Conservation (phyloP, 2,329 filamentous ascomycete species). For the Pyrenophora seminiperda region DNA sequence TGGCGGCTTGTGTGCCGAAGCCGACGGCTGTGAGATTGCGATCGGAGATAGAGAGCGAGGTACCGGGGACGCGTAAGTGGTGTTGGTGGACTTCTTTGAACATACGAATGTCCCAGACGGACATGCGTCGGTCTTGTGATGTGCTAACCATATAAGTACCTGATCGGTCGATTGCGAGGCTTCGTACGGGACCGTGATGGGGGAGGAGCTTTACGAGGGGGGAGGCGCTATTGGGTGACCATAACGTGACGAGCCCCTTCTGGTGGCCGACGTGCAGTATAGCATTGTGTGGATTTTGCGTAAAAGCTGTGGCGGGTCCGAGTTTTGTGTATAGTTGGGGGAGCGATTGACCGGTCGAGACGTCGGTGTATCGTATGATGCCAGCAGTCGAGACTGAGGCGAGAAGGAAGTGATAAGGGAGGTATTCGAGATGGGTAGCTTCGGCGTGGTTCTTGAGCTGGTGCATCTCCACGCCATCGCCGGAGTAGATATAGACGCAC, state of each 20-base stretch:
- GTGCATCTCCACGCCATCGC: conserved; percentile 88
- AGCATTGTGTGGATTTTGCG: conserved; percentile 90
- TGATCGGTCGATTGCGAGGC: conserved; percentile 82
- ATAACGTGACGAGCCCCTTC: conserved; percentile 91
- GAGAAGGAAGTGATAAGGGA: conserved; percentile 94
- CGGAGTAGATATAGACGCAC: conserved; percentile 95
- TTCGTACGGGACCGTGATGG: conserved; percentile 85
- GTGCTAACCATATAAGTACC: conserved; percentile 95
- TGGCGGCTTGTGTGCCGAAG: conserved; percentile 84
- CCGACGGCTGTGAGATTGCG: conserved; percentile 85
- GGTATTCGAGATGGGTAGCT: conserved; percentile 90
- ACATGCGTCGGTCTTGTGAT: conserved; percentile 87
- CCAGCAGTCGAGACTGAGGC: conserved; percentile 84
- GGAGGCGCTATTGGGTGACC: conserved; percentile 89
- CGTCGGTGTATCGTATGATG: conserved; percentile 88
- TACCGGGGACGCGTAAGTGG: conserved; percentile 79
- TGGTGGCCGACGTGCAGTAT: conserved; percentile 92
- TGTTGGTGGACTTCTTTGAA: conserved; percentile 93
- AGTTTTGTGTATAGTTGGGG: conserved; percentile 83
- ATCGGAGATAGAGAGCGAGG: conserved; percentile 86
- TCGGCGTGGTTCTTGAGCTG: conserved; percentile 89
- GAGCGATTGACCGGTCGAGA: conserved; percentile 87
- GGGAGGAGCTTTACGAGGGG: conserved; percentile 90
- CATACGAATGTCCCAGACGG: conserved; percentile 94
- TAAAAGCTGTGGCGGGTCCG: conserved; percentile 80